Evolutionary conservation across 2,329 filamentous ascomycete genomes (phyloP).

Genomic region (Alternaria tenuissima): DNA sequence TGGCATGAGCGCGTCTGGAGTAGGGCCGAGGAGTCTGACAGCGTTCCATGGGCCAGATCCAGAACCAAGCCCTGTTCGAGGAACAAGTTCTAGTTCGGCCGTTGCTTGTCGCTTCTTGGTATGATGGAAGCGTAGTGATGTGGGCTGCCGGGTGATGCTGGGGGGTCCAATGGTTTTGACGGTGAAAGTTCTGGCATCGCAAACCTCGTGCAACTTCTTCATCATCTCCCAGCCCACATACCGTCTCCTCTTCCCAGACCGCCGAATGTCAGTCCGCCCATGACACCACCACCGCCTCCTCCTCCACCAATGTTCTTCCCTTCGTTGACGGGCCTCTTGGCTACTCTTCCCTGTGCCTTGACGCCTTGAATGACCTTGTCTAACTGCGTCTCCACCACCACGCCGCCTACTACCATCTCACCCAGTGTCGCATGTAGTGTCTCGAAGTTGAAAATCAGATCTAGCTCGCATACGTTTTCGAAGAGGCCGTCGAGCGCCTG

Average conservation of each 20-base stretch:
- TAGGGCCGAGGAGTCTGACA: neutral
- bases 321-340: slow-evolving; percentile 81
- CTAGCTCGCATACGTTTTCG: slow-evolving; percentile 97
- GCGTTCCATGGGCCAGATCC: neutral
- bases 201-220: neutral
- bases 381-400: slow-evolving; percentile 90
- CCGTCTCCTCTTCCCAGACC: slow-evolving; percentile 44
- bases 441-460: slow-evolving; percentile 99
- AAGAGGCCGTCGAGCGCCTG: slow-evolving; percentile 94
- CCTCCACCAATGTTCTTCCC: slow-evolving; percentile 50
- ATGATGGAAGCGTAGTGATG: neutral
- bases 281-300: slow-evolving; percentile 22
- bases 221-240: slow-evolving; percentile 44
- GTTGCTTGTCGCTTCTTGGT: neutral
- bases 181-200: neutral
- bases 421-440: slow-evolving; percentile 88
- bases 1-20: neutral
- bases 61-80: neutral
- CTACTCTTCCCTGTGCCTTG: slow-evolving; percentile 74
- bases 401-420: slow-evolving; percentile 95
- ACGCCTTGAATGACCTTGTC: slow-evolving; percentile 90
- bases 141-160: neutral
- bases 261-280: slow-evolving; percentile 32
- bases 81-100: neutral
- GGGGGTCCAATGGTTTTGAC: neutral